A percentile compares a stretch with the other conserved stretches of the same genome.
phyloP scores from a whole-genome alignment of 495 filamentous ascomycete species.

The Venustampulla echinocandica region DNA sequence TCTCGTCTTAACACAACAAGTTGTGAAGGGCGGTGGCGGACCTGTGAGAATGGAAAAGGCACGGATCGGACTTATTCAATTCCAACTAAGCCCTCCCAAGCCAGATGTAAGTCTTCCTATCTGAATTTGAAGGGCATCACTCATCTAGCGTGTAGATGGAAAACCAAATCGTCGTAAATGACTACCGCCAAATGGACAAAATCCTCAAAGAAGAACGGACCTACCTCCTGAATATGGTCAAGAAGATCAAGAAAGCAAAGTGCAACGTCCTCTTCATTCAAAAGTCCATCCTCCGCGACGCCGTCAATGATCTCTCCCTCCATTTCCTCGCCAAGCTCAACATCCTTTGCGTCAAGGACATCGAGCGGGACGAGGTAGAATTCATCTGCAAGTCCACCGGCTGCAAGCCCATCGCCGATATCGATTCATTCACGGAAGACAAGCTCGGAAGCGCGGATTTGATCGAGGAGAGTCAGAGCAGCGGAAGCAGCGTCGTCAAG shows the following conservation, averaged over 20 bases:
- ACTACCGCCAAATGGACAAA: constrained; percentile 99
- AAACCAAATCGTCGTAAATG: constrained; percentile 97
- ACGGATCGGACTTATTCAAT: constrained; percentile 92
- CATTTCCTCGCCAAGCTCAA: constrained; percentile 97
- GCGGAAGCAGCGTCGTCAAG: constrained; percentile 86
- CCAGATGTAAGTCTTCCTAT: constrained; percentile 62
- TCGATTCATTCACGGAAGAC: constrained; percentile 97
- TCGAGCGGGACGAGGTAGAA: constrained; percentile 96
- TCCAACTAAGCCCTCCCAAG: constrained; percentile 95
- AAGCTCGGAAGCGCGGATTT: constrained; percentile 96
- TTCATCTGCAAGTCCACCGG: constrained; percentile 97
- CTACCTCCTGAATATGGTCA: constrained; percentile 95
- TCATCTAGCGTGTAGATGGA: constrained; percentile 62
- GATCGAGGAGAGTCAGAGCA: constrained; percentile 82
- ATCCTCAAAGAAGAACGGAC: constrained; percentile 98
- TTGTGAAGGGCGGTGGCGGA: constrained; percentile 88
- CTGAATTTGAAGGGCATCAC: not conserved
- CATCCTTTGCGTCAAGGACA: constrained; percentile 92
- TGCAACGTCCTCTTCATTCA: constrained; percentile 98
- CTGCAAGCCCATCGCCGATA: constrained; percentile 97
- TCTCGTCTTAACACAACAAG: constrained; percentile 81
- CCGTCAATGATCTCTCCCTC: constrained; percentile 91
- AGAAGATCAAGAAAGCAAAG: constrained; percentile 99
- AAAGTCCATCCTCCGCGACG: constrained; percentile 95
- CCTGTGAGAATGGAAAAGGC: constrained; percentile 95